Evolutionary conservation across 2,329 filamentous ascomycete species (phyloP).

Genomic region (Chrysoporthe puriensis): DNA sequence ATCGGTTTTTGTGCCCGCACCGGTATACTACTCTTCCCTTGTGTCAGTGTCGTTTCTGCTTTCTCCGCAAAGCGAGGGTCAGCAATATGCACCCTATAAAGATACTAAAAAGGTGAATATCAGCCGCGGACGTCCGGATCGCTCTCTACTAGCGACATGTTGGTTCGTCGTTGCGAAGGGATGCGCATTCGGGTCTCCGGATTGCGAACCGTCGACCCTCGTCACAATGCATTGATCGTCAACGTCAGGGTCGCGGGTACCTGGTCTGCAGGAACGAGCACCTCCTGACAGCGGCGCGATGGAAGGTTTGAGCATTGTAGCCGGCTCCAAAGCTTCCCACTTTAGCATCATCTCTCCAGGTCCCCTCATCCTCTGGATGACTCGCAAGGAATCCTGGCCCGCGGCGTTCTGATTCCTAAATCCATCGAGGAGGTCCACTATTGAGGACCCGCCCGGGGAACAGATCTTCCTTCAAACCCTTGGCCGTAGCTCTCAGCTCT

Average conservation of each 20-base stretch:
- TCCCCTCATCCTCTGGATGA: not conserved
- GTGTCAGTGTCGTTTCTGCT: slow-evolving; percentile 15
- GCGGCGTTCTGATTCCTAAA: slow-evolving; percentile 17
- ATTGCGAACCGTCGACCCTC: slow-evolving; percentile 11
- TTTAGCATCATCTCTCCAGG: not conserved
- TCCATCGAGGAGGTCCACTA: slow-evolving; percentile 11
- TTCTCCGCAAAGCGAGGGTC: slow-evolving; percentile 17
- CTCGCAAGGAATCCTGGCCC: slow-evolving; percentile 9
- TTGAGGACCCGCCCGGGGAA: slow-evolving; percentile 11
- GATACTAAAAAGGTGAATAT: not conserved
- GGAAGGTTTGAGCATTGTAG: slow-evolving; percentile 6
- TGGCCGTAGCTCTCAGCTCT: slow-evolving; percentile 9
- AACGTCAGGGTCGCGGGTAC: slow-evolving; percentile 9
- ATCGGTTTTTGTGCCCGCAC: not conserved
- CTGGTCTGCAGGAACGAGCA: slow-evolving; percentile 22
- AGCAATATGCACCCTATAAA: not conserved
- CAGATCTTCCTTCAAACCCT: slow-evolving; percentile 18
- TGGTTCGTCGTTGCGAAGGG: not conserved
- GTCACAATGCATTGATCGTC: slow-evolving; percentile 23
- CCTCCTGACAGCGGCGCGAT: slow-evolving; percentile 21
- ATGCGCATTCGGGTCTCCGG: not conserved
- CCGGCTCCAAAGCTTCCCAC: slow-evolving; percentile 12
- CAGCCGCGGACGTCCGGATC: not conserved
- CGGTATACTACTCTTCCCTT: not conserved
- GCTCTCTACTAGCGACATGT: not conserved